Percentiles rank a stretch among this genome's conserved stretches.
phyloP scores from a whole-genome alignment of 2,329 filamentous ascomycete genomes.

The Calonectria pteridis region DNA sequence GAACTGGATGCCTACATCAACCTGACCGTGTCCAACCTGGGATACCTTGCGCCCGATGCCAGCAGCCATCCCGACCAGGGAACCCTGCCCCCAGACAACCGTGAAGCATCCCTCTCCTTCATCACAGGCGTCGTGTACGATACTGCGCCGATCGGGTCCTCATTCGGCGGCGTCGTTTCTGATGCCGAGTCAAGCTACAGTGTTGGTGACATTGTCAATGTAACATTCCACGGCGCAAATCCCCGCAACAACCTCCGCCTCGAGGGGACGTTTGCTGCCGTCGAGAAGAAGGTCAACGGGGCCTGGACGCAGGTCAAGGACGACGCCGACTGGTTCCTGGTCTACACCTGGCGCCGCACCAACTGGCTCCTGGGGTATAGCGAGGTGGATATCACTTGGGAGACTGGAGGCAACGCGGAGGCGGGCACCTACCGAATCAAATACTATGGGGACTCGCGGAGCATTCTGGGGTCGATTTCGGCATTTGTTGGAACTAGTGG shows the following conservation, averaged over 20 bases:
- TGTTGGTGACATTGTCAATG: slow-evolving; percentile 72
- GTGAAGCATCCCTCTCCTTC: slow-evolving; percentile 80
- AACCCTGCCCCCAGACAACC: slow-evolving; percentile 81
- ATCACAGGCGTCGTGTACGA: slow-evolving; percentile 86
- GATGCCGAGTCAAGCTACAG: slow-evolving; percentile 50
- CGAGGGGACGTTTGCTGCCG: slow-evolving; percentile 80
- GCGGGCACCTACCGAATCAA: slow-evolving; percentile 80
- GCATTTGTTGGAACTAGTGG: slow-evolving; percentile 21
- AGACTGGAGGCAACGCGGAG: slow-evolving; percentile 62
- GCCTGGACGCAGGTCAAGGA: slow-evolving; percentile 76
- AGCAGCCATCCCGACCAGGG: slow-evolving; percentile 61
- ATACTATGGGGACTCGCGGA: slow-evolving; percentile 89
- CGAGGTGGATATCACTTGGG: slow-evolving; percentile 84
- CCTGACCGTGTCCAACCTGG: slow-evolving; percentile 74
- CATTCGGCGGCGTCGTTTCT: slow-evolving; percentile 77
- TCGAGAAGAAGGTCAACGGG: slow-evolving; percentile 71
- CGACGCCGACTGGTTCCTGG: slow-evolving; percentile 86
- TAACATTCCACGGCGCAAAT: slow-evolving; percentile 86
- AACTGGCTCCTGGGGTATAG: slow-evolving; percentile 79
- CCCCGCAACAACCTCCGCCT: slow-evolving; percentile 88
- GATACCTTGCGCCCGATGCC: slow-evolving; percentile 54
- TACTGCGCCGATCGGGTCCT: slow-evolving; percentile 71
- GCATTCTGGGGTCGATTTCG: slow-evolving; percentile 12
- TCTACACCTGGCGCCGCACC: slow-evolving; percentile 83
- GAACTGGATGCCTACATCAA: slow-evolving; percentile 91